These are phyloP conservation scores for Lactarius hengduanensis DNA, from an alignment of 768 basidiomycete genomes.

Conservation along the genomic window DNA sequence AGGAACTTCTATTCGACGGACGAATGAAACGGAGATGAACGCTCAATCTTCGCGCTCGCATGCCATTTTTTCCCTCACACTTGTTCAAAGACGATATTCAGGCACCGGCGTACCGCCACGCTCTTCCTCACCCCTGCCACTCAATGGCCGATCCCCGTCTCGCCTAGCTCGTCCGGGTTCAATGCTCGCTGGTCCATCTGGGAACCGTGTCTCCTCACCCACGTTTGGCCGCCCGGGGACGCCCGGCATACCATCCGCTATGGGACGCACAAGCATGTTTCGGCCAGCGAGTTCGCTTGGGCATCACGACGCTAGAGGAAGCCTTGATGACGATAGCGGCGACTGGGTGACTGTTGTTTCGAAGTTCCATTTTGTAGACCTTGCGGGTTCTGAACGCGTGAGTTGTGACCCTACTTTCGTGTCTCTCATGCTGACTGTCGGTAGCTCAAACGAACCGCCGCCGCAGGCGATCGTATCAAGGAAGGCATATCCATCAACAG, in stretches of 20 bases:
- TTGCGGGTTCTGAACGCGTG: constrained; percentile 95
- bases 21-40: constrained; percentile 99
- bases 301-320: constrained; percentile 27
- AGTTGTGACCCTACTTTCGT: constrained; percentile 33
- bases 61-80: constrained; percentile 96
- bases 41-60: constrained; percentile 97
- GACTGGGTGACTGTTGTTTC: constrained; percentile 91
- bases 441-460: constrained; percentile 93
- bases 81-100: constrained; percentile 85
- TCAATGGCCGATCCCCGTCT: constrained; percentile 70
- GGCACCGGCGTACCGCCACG: constrained; percentile 70
- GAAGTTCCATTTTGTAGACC: constrained; percentile 98
- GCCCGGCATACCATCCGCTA: constrained; percentile 74
- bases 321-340: constrained; percentile 60
- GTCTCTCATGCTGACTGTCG: constrained; percentile 26
- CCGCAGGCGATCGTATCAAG: constrained; percentile 93
- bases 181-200: constrained; percentile 49
- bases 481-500: constrained; percentile 99
- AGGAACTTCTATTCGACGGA: constrained; percentile 87
- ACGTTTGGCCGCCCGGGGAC: constrained; percentile 76
- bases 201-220: constrained; percentile 67
- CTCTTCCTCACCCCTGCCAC: constrained; percentile 75
- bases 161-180: constrained; percentile 83
- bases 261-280: constrained; percentile 59
- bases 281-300: constrained; percentile 74